A percentile compares a stretch with the other conserved stretches of the same genome.
Conservation (phyloP, 2,329 filamentous ascomycete species). For the Colletotrichum euphorbiae region DNA sequence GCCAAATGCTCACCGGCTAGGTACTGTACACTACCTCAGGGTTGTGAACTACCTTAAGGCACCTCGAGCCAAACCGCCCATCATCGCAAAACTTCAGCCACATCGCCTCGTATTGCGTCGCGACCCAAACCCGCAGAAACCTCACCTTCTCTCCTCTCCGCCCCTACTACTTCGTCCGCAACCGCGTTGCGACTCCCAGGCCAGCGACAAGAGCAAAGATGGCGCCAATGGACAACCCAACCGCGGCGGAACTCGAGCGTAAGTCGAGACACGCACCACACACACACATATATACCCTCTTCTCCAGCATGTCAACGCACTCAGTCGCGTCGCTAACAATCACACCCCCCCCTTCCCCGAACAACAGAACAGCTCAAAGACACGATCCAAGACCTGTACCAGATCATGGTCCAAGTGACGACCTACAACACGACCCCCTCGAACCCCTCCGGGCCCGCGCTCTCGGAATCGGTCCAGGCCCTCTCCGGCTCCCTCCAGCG, state of each 20-base stretch:
- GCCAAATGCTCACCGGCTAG: neutral
- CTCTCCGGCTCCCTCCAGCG: slow-evolving; percentile 54
- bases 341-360: too few relatives aligned
- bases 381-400: slow-evolving; percentile 72
- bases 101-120: neutral
- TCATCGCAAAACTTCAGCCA: slow-evolving; percentile 25
- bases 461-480: slow-evolving; percentile 45
- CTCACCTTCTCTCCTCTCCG: neutral
- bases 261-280: slow-evolving; percentile 29
- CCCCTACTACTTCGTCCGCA: too few relatives aligned
- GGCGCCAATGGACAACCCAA: slow-evolving; percentile 55
- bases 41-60: neutral
- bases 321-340: too few relatives aligned
- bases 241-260: slow-evolving; percentile 56
- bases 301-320: neutral
- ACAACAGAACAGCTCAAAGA: slow-evolving; percentile 67
- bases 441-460: slow-evolving; percentile 18
- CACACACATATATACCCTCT: neutral
- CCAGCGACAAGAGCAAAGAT: slow-evolving; percentile 43
- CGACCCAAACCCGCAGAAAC: neutral
- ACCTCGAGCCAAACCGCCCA: neutral
- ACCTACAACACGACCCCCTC: slow-evolving; percentile 64
- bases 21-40: too few relatives aligned
- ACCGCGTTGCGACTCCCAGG: too few relatives aligned
- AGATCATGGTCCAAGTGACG: slow-evolving; percentile 71